phyloP scores from a whole-genome alignment of 495 filamentous ascomycete species.

The Parathielavia appendiculata region DNA sequence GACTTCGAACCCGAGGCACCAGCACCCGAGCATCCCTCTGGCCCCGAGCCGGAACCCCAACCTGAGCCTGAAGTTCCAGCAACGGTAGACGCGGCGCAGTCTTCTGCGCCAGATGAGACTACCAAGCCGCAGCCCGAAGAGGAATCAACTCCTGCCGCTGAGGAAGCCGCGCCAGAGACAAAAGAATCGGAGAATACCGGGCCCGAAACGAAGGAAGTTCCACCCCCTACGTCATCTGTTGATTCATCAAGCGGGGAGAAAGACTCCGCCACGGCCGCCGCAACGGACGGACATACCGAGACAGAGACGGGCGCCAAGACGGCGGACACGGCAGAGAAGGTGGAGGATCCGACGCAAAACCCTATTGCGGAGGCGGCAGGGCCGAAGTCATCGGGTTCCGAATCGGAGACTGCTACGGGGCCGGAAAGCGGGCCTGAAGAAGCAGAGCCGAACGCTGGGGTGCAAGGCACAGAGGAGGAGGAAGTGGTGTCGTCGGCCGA shows the following conservation, averaged over 20 bases:
- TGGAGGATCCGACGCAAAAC: neutral
- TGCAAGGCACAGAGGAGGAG: conserved; percentile 21
- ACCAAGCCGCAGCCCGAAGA: neutral
- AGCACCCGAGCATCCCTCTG: neutral
- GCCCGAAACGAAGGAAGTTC: neutral
- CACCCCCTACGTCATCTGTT: neutral
- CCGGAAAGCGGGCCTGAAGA: neutral
- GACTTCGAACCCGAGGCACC: neutral
- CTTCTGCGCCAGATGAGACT: neutral
- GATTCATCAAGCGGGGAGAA: conserved; percentile 14
- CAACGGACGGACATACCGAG: neutral
- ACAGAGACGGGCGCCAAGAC: neutral
- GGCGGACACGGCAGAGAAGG: neutral
- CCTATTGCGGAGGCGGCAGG: no score
- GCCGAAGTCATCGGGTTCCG: neutral
- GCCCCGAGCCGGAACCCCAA: neutral
- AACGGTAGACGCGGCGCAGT: neutral
- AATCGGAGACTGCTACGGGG: neutral
- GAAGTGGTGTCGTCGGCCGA: neutral
- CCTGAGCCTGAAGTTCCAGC: neutral
- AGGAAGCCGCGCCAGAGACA: neutral
- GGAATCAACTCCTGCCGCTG: neutral
- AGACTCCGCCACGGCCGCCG: neutral
- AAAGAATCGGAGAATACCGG: neutral
- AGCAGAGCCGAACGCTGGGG: neutral